Base-by-base conservation (phyloP, 768 basidiomycete genomes). In the Favolaschia claudopus region DNA sequence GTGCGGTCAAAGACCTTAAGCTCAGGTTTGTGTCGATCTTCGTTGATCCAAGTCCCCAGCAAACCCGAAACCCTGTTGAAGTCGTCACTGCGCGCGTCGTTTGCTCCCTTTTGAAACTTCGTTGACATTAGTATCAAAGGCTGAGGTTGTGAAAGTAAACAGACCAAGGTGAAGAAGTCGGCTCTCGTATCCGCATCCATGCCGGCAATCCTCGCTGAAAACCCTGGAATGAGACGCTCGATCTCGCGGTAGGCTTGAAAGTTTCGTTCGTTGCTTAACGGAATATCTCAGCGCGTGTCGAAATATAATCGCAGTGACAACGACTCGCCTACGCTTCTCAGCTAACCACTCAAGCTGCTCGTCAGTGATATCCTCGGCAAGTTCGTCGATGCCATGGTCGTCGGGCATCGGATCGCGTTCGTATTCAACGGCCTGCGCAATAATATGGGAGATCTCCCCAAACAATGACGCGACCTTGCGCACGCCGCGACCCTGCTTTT, bases 91-190 rank as follows among this genome's bases (percentile, higher is more conserved):
- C 55, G 61, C 1, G 55, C 37, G 45, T 63, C 61, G 40, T 63
- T 63, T 14, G 61, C 61, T 19, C 55, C 56, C 47, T 63, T 63
- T 40, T 63, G 61, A 17, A 63, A 24, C 61, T 63, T 17, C 24
- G 15, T 19, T 5, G 42, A 3, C 32, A 13, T 48, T 17, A 57
- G 47, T 31, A 57, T 51, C 6, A 32, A 40, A 17, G 17, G 2
- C 39, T 9, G 17, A 28, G n/a, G 22, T 8, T 15, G 7, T 1
- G 1, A 44, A 20, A 10, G 42, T 33, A 4, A 37, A 40, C 44
- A 12, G 32, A 54, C 47, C 34, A 15, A 9, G 1, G 14, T 6
- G 15, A 56, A 55, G 29, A 62, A 62, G 10, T 13, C 17, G 5
- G 46, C 3, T 6, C 44, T 10, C 7, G 29, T 49, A 0, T 24